These are phyloP conservation scores for Pezicula neosporulosa DNA, from an alignment of 2,329 filamentous ascomycete species.

Conservation along the genomic window DNA sequence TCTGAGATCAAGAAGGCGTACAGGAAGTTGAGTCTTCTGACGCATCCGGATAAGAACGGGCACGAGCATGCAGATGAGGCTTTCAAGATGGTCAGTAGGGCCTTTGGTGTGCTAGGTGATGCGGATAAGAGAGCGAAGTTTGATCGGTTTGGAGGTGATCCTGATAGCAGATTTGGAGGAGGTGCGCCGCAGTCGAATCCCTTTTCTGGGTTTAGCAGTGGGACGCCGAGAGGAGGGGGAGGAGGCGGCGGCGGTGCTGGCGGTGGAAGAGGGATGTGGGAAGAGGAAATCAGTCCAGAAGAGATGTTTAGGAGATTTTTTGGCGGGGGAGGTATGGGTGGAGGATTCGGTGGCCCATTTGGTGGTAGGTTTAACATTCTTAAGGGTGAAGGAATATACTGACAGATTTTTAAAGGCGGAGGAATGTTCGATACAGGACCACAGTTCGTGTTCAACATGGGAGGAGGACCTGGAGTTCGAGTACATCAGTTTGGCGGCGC, in stretches of 20 bases:
- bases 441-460: constrained; percentile 93
- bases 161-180: constrained; percentile 78
- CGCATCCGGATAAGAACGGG: constrained; percentile 98
- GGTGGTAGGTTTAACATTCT: constrained; percentile 46
- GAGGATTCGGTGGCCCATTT: constrained; percentile 59
- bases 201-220: constrained; percentile 59
- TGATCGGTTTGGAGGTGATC: constrained; percentile 87
- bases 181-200: constrained; percentile 55
- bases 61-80: constrained; percentile 94
- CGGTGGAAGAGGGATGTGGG: constrained; percentile 60
- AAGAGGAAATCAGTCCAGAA: constrained; percentile 92
- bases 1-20: constrained; percentile 97
- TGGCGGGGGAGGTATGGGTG: constrained; percentile 57
- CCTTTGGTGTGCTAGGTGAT: constrained; percentile 90
- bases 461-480: constrained; percentile 84
- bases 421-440: constrained; percentile 72
- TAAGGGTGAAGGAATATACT: constrained; percentile 5
- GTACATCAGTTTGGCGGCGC: constrained; percentile 93
- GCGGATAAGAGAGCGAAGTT: constrained; percentile 88
- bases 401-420: constrained; percentile 25
- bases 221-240: constrained; percentile 25
- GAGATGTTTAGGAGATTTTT: constrained; percentile 98
- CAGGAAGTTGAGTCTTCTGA: constrained; percentile 87
- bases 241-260: constrained; percentile 42
- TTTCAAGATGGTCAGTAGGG: constrained; percentile 95